Conservation (phyloP, 1,139 yeast genomes). For the Yamadazyma taylorii region DNA sequence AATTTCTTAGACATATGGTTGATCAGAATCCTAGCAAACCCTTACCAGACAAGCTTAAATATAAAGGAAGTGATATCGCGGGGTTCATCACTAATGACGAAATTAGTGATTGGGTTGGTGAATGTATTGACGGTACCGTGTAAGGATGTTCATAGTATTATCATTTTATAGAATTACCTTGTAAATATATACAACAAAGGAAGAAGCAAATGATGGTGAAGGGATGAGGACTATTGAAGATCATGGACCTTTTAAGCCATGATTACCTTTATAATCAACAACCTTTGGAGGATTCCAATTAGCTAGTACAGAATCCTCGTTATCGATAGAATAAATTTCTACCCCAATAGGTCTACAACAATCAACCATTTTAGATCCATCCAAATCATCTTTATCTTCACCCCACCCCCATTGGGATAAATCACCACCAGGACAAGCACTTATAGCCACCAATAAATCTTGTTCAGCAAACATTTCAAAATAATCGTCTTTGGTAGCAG, state of each 20-base stretch:
- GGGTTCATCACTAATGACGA: constrained; percentile 46
- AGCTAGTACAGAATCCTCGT: constrained; percentile 39
- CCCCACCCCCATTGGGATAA: constrained; percentile 74
- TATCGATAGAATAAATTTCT: constrained; percentile 56
- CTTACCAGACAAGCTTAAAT: constrained; percentile 21
- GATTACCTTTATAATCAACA: constrained; percentile 55
- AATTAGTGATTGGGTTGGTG: constrained; percentile 49
- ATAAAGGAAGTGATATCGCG: constrained; percentile 45
- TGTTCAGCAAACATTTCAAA: constrained; percentile 69
- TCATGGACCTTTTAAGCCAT: constrained; percentile 42
- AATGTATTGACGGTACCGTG: constrained; percentile 46
- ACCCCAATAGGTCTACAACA: constrained; percentile 65
- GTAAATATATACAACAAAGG: neutral
- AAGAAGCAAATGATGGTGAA: no score
- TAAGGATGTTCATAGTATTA: constrained; percentile 20
- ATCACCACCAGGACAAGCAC: constrained; percentile 75
- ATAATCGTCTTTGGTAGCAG: constrained; percentile 57
- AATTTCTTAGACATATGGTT: constrained; percentile 28
- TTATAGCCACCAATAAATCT: constrained; percentile 61
- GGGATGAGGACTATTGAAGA: no score
- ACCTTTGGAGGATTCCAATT: constrained; percentile 53
- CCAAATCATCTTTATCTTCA: constrained; percentile 45
- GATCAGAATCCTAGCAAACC: constrained; percentile 20
- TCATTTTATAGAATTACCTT: neutral
- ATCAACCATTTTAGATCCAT: constrained; percentile 53